phyloP scores from a whole-genome alignment of 176 grass and related monocot genomes.

The Carex cristatella region DNA sequence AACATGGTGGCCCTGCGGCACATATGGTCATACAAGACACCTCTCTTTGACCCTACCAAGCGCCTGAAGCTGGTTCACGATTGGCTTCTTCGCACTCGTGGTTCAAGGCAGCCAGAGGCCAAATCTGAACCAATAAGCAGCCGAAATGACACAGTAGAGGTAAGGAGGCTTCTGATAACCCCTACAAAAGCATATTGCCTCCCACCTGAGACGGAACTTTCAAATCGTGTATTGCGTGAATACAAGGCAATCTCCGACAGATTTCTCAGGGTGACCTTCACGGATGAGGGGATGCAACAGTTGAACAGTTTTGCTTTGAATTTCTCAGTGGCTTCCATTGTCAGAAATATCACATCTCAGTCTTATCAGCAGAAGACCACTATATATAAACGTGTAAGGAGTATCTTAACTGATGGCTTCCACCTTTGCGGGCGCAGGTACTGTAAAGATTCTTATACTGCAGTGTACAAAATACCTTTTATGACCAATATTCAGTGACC shows the following conservation, averaged over 20 bases:
- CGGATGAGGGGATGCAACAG: slow-evolving; percentile 66
- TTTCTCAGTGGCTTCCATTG: slow-evolving; percentile 52
- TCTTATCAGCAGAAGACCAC: slow-evolving; percentile 67
- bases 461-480: neutral
- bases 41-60: slow-evolving; percentile 24
- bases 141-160: slow-evolving; percentile 4
- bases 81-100: slow-evolving; percentile 12
- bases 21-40: slow-evolving; percentile 42
- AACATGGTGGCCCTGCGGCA: slow-evolving; percentile 20
- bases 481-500: neutral
- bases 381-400: slow-evolving; percentile 52
- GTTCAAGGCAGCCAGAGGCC: slow-evolving; percentile 4
- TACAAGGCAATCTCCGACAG: slow-evolving; percentile 56
- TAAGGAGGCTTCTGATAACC: slow-evolving; percentile 71
- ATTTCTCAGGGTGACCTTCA: slow-evolving; percentile 89
- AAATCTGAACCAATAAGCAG: neutral
- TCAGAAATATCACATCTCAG: slow-evolving; percentile 53
- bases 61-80: slow-evolving; percentile 35
- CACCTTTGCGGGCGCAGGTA: slow-evolving; percentile 58
- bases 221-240: slow-evolving; percentile 60
- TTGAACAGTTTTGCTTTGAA: slow-evolving; percentile 63
- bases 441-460: neutral
- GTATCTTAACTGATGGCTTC: slow-evolving; percentile 51
- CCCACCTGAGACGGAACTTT: slow-evolving; percentile 67
- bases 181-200: slow-evolving; percentile 72